Evolutionary conservation across 2,329 filamentous ascomycete species (phyloP).

Genomic region (Exophiala dermatitidis): DNA sequence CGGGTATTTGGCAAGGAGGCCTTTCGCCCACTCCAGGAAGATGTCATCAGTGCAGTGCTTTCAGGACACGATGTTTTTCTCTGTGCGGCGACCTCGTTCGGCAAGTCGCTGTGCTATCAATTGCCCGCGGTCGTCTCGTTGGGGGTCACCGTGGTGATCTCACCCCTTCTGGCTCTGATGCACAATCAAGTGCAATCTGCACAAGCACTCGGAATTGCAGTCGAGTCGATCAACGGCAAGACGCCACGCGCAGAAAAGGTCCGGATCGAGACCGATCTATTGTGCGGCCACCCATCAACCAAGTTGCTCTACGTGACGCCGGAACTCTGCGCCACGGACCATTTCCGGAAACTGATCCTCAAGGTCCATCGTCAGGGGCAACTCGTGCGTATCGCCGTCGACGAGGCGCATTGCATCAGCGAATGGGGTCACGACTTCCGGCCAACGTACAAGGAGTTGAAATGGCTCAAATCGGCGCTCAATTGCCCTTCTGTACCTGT

Average conservation of each 20-base stretch:
- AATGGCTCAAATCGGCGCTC: slow-evolving; percentile 68
- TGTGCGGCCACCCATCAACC: slow-evolving; percentile 76
- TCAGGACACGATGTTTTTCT: slow-evolving; percentile 85
- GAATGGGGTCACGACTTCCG: slow-evolving; percentile 98
- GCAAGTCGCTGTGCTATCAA: slow-evolving; percentile 90
- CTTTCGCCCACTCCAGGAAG: slow-evolving; percentile 79
- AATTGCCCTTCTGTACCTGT: slow-evolving; percentile 75
- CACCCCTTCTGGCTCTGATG: slow-evolving; percentile 84
- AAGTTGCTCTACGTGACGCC: slow-evolving; percentile 89
- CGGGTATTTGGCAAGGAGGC: slow-evolving; percentile 64
- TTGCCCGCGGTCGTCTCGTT: slow-evolving; percentile 79
- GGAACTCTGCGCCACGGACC: slow-evolving; percentile 70
- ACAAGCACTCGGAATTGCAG: slow-evolving; percentile 64
- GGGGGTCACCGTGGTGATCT: slow-evolving; percentile 86
- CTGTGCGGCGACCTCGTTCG: slow-evolving; percentile 69
- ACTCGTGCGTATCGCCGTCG: slow-evolving; percentile 79
- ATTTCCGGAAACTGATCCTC: slow-evolving; percentile 67
- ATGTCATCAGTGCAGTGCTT: slow-evolving; percentile 76
- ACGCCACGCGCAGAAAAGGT: slow-evolving; percentile 60
- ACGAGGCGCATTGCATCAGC: slow-evolving; percentile 94
- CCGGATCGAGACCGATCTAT: slow-evolving; percentile 69
- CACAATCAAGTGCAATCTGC: slow-evolving; percentile 88
- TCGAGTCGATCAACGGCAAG: slow-evolving; percentile 80
- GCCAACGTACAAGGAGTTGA: slow-evolving; percentile 79
- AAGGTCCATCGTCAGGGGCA: slow-evolving; percentile 73